These are phyloP conservation scores for Termitomyces sp. DNA, from an alignment of 768 basidiomycete species.

Conservation along the genomic window DNA sequence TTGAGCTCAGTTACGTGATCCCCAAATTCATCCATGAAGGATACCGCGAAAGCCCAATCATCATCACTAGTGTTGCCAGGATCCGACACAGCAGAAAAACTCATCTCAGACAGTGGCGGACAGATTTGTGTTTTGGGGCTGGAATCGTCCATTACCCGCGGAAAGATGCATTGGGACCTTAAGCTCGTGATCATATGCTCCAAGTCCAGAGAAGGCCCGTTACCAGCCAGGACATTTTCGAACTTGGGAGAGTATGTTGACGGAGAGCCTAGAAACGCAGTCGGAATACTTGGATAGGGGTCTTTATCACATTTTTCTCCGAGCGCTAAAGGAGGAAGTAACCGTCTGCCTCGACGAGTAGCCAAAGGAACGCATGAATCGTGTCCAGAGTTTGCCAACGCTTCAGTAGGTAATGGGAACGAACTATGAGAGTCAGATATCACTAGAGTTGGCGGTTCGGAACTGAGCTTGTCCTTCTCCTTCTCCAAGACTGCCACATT, in stretches of 20 bases:
- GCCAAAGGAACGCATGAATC: slow-evolving; percentile 23
- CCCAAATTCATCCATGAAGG: slow-evolving; percentile 16
- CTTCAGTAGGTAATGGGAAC: slow-evolving; percentile 30
- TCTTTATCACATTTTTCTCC: slow-evolving; percentile 15
- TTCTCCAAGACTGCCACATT: slow-evolving; percentile 9
- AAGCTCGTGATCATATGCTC: slow-evolving; percentile 43
- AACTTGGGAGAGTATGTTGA: slow-evolving; percentile 30
- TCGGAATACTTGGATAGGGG: slow-evolving; percentile 36
- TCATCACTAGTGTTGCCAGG: slow-evolving; percentile 14
- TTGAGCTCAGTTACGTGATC: neutral
- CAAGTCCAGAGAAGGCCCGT: slow-evolving; percentile 25
- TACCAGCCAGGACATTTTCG: slow-evolving; percentile 18
- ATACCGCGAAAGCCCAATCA: slow-evolving; percentile 34
- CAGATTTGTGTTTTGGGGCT: neutral
- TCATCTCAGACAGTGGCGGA: slow-evolving; percentile 7
- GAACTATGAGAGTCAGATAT: slow-evolving; percentile 37
- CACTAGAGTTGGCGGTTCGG: slow-evolving; percentile 27
- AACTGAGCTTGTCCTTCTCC: slow-evolving; percentile 17
- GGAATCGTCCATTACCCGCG: slow-evolving; percentile 8
- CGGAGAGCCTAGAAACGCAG: slow-evolving; percentile 38
- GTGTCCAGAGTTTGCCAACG: slow-evolving; percentile 19
- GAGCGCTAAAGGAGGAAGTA: slow-evolving; percentile 24
- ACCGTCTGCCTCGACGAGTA: slow-evolving; percentile 30
- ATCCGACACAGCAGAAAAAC: slow-evolving; percentile 8
- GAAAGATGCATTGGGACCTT: slow-evolving; percentile 30